These are phyloP conservation scores for Malania oleifera DNA, from an alignment of 164 flowering plant genomes.

Conservation along the genomic window DNA sequence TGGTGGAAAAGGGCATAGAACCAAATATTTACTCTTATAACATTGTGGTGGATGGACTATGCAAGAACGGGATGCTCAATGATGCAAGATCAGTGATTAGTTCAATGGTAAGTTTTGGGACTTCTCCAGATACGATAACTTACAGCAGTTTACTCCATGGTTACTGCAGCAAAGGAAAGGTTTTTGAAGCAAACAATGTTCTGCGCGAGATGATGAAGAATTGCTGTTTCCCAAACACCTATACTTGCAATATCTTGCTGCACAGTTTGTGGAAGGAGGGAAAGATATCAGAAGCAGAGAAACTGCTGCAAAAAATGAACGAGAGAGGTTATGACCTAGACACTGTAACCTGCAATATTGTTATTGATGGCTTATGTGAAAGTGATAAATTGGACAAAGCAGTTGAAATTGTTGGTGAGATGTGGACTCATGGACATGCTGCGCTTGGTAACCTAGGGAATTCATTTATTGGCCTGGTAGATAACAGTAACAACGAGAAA, in stretches of 20 bases:
- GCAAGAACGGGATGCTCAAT: conserved; percentile 66
- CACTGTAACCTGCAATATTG: conserved; percentile 81
- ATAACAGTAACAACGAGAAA: conserved; percentile 35
- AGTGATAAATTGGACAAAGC: conserved; percentile 79
- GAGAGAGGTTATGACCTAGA: conserved; percentile 71
- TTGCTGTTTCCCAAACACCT: conserved; percentile 58
- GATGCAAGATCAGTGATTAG: conserved; percentile 67
- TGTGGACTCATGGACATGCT: conserved; percentile 91
- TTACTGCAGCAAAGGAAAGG: conserved; percentile 61
- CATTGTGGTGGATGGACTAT: conserved; percentile 72
- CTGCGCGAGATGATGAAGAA: conserved; percentile 63
- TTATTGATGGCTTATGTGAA: conserved; percentile 74
- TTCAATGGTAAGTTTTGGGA: conserved; percentile 51
- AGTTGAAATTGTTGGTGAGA: conserved; percentile 57
- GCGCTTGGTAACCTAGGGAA: conserved; percentile 78
- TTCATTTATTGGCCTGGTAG: conserved; percentile 56
- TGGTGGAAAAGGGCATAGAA: conserved; percentile 51
- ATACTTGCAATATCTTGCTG: conserved; percentile 81
- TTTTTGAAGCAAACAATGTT: conserved; percentile 50
- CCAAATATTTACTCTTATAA: conserved; percentile 67
- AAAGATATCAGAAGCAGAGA: conserved; percentile 67
- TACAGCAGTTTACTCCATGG: conserved; percentile 72
- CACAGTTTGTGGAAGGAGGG: conserved; percentile 82
- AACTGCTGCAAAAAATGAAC: conserved; percentile 78
- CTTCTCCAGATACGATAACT: conserved; percentile 66